A percentile compares a stretch with the other conserved stretches of the same genome.
Evolutionary conservation across 352 stramenopile species (phyloP).

Genomic region (Globisporangium polare): DNA sequence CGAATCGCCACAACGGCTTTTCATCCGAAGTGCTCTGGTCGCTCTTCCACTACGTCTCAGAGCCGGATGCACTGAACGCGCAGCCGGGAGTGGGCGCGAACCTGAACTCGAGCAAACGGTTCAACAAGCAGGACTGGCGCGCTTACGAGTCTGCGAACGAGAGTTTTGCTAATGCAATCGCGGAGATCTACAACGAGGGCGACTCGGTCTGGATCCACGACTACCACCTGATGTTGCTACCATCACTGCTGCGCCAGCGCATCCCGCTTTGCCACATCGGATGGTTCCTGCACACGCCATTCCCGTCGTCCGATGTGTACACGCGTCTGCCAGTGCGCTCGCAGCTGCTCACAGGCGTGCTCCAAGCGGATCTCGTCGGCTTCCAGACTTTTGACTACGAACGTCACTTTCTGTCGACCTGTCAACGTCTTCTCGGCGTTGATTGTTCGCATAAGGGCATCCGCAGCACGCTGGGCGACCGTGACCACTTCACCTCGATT

Average conservation of each 20-base stretch:
- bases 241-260: slow-evolving; percentile 76
- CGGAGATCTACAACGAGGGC: slow-evolving; percentile 85
- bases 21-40: slow-evolving; percentile 90
- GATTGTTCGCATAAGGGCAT: slow-evolving; percentile 77
- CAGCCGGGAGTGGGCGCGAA: slow-evolving; percentile 31
- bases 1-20: slow-evolving; percentile 86
- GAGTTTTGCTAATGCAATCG: slow-evolving; percentile 81
- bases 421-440: slow-evolving; percentile 65
- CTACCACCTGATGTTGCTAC: slow-evolving; percentile 89
- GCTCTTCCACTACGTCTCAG: slow-evolving; percentile 88
- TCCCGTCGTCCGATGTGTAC: slow-evolving; percentile 85
- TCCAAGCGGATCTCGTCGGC: slow-evolving; percentile 79
- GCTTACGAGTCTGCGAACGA: slow-evolving; percentile 88
- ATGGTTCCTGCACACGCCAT: slow-evolving; percentile 89
- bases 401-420: slow-evolving; percentile 84
- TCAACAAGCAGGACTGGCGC: slow-evolving; percentile 86
- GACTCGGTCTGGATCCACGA: slow-evolving; percentile 89
- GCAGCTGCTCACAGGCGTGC: slow-evolving; percentile 69
- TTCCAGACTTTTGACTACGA: slow-evolving; percentile 92
- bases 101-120: slow-evolving; percentile 67
- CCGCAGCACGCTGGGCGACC: slow-evolving; percentile 53
- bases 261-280: slow-evolving; percentile 73
- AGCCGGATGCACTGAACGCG: slow-evolving; percentile 47
- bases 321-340: slow-evolving; percentile 74
- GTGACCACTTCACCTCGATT: slow-evolving; percentile 86